A percentile compares a stretch with the other conserved stretches of the same genome.
Evolutionary conservation across 371 early-diverging fungal genomes (phyloP).

Genomic region (Circinella minor): DNA sequence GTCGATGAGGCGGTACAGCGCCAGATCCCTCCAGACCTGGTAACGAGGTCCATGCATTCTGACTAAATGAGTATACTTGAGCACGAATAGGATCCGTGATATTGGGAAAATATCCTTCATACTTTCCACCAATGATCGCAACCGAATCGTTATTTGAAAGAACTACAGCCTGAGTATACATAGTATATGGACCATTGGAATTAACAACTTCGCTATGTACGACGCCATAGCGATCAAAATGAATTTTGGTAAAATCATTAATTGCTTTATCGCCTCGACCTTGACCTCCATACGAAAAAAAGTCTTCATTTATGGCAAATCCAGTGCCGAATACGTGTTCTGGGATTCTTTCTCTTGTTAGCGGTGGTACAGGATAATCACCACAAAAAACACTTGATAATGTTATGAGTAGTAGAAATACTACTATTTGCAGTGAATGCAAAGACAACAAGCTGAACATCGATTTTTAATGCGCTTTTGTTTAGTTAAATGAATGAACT

Average conservation of each 20-base stretch:
- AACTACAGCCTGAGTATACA: background rate
- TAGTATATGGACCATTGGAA: background rate
- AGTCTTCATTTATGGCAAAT: background rate
- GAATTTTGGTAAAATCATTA: background rate
- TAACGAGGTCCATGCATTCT: conserved; percentile 6
- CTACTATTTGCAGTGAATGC: background rate
- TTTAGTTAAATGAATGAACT: no score
- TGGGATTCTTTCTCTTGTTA: background rate
- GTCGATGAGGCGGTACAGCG: conserved; percentile 9
- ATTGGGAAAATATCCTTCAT: background rate
- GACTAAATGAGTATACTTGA: conserved; percentile 9
- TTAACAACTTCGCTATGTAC: background rate
- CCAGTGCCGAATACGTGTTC: background rate
- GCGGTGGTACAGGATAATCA: background rate
- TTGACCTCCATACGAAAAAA: conserved; percentile 13
- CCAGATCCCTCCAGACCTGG: background rate
- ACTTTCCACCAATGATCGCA: conserved; percentile 10
- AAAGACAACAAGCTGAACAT: background rate
- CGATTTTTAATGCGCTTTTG: background rate
- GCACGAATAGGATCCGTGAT: conserved; percentile 7
- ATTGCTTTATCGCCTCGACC: background rate
- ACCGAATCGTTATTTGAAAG: conserved; percentile 9
- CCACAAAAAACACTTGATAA: background rate
- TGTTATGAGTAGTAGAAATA: background rate
- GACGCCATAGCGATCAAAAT: background rate